Percentiles rank a stretch among this genome's conserved stretches.
These are phyloP conservation scores for Perkinsus marinus DNA, from an alignment of 169 alveolate genomes.

Conservation along the genomic window DNA sequence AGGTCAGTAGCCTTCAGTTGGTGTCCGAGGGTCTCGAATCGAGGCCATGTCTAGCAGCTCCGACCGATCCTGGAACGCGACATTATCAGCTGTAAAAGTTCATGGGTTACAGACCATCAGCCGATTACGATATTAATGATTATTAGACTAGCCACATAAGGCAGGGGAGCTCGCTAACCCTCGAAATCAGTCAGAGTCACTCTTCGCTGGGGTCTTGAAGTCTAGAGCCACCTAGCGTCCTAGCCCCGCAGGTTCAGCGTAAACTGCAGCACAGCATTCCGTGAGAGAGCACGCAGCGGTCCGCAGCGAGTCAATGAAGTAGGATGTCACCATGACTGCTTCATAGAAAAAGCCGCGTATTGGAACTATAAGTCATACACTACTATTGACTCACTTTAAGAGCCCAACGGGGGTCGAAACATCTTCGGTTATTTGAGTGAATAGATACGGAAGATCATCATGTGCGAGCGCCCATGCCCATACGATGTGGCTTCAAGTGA, in stretches of 20 bases:
- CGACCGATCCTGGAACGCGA: not conserved
- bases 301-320: not conserved
- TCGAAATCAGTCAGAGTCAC: no score
- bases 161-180: not conserved
- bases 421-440: not conserved
- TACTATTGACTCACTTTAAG: not conserved
- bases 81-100: not conserved
- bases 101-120: not conserved
- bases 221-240: not conserved
- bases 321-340: not conserved
- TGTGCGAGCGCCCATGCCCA: no score
- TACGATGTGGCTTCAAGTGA: no score
- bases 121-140: not conserved
- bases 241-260: not conserved
- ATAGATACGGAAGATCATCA: no score
- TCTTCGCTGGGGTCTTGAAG: not conserved
- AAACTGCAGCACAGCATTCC: not conserved
- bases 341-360: not conserved
- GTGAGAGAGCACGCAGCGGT: not conserved
- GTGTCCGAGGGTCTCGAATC: no score
- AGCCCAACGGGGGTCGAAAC: not conserved
- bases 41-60: not conserved
- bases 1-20: not conserved
- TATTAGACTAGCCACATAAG: not conserved
- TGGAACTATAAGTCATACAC: not conserved